A percentile compares a stretch with the other conserved stretches of the same genome.
Evolutionary conservation across 2,329 filamentous ascomycete species (phyloP).

Genomic region (Fusarium beomiforme): DNA sequence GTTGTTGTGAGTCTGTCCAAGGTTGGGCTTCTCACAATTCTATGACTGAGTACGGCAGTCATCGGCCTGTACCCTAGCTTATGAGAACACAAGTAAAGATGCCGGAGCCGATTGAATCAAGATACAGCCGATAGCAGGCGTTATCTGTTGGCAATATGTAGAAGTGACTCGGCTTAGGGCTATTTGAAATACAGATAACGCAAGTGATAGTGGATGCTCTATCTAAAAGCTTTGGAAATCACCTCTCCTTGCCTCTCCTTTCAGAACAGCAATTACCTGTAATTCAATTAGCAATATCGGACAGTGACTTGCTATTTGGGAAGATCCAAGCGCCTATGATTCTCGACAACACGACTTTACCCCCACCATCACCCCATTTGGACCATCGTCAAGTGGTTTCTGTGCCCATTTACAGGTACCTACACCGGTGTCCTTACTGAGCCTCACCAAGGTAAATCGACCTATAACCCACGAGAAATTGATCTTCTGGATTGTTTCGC

Average conservation of each 20-base stretch:
- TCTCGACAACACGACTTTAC: constrained; percentile 42
- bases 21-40: constrained; percentile 2
- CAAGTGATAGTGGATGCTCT: constrained; percentile 1
- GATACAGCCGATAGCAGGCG: constrained; percentile 1
- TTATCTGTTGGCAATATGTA: neutral
- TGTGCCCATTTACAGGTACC: constrained; percentile 25
- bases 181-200: constrained; percentile 10
- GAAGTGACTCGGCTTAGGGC: constrained; percentile 21
- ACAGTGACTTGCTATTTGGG: constrained; percentile 7
- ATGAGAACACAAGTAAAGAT: neutral
- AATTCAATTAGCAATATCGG: constrained; percentile 20
- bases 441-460: constrained; percentile 26
- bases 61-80: constrained; percentile 21
- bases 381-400: constrained; percentile 27
- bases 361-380: constrained; percentile 43
- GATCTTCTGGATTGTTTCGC: constrained; percentile 4
- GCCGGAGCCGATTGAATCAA: neutral
- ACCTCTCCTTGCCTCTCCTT: neutral
- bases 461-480: constrained; percentile 7
- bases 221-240: constrained; percentile 2
- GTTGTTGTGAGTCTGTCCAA: neutral
- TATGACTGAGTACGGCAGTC: constrained; percentile 27
- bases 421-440: constrained; percentile 16
- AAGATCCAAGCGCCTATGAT: constrained; percentile 2
- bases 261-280: neutral